Evolutionary conservation across 2,329 filamentous ascomycete genomes (phyloP).

Genomic region (Colletotrichum orchidophilum): DNA sequence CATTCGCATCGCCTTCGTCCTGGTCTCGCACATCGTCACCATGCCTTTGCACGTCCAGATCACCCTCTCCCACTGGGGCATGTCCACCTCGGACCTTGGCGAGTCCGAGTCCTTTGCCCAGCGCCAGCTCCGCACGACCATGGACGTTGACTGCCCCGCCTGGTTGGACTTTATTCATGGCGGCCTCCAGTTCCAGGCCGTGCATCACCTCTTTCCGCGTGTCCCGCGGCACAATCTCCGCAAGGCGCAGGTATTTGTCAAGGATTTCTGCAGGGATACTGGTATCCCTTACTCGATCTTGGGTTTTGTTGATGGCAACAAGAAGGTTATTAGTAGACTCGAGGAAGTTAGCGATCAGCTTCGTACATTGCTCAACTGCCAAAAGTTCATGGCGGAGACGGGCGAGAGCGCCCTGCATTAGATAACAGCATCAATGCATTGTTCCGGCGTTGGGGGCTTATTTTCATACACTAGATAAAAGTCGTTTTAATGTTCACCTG

Average conservation of each 20-base stretch:
- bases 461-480: constrained; percentile 30
- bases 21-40: constrained; percentile 72
- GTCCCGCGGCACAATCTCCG: constrained; percentile 75
- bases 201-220: constrained; percentile 76
- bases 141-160: constrained; percentile 77
- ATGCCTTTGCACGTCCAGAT: constrained; percentile 78
- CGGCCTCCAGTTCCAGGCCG: constrained; percentile 76
- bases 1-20: constrained; percentile 67
- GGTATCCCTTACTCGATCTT: constrained; percentile 70
- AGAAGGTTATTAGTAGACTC: constrained; percentile 57
- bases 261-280: constrained; percentile 71
- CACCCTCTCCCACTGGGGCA: constrained; percentile 77
- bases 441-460: constrained; percentile 8
- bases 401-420: constrained; percentile 53
- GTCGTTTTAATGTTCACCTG: not conserved
- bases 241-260: constrained; percentile 66
- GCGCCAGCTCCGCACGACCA: constrained; percentile 75
- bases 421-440: constrained; percentile 17
- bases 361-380: constrained; percentile 66
- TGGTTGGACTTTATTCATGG: constrained; percentile 80
- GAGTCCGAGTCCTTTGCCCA: constrained; percentile 74
- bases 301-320: constrained; percentile 71
- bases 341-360: constrained; percentile 70
- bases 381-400: constrained; percentile 58
- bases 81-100: constrained; percentile 73